Evolutionary conservation across 1,284 basidiomycete species (phyloP), one percentile per base, ranked within the genome.

Genomic region (Kalmanozyma brasiliensis): DNA sequence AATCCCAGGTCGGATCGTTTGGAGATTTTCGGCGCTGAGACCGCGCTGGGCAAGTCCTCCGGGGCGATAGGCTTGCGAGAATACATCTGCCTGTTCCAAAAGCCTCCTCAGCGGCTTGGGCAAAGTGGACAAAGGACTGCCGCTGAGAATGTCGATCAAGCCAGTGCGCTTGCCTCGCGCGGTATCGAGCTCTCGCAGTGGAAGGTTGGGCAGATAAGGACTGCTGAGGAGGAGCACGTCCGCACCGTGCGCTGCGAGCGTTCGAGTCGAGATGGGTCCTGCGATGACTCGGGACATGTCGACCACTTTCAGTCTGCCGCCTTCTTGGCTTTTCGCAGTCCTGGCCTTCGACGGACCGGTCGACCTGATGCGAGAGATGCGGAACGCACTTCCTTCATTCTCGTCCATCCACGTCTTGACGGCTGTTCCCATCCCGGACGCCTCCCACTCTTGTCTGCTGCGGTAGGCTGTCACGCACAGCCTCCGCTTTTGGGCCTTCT

Each of bases 151-250:
- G 56, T 89, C 86, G 14, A 89, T 85, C 68, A 89, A 88, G 0
- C 87, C 85, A 0, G 88, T 87, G 26, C 88, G 86, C 78, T 90
- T 90, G 1, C 88, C 88, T 5, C 88, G 84, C 0, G 88, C 88
- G 0, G 88, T 89, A 40, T 89, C 88, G 6, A 84, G 74, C 71
- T 90, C 89, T 1, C 88, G 78, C 0, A 81, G 64, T 0, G 89
- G 88, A 3, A 89, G 79, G 0, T 83, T 82, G 0, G 88, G 88
- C 7, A 89, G 83, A 8, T 83, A 83, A 0, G 86, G 87, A 0
- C 88, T 88, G 10, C 87, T 88, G 44, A 89, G 74, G 35, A 86
- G 83, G 0, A 89, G 83, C 4, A 88, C 87, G 51, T 89, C 86
- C 0, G 88, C 88, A 2, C 88, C 88, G 57, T 88, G 86, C 1